phyloP scores from a whole-genome alignment of 2,329 filamentous ascomycete species.

The Sporothrix inflata region DNA sequence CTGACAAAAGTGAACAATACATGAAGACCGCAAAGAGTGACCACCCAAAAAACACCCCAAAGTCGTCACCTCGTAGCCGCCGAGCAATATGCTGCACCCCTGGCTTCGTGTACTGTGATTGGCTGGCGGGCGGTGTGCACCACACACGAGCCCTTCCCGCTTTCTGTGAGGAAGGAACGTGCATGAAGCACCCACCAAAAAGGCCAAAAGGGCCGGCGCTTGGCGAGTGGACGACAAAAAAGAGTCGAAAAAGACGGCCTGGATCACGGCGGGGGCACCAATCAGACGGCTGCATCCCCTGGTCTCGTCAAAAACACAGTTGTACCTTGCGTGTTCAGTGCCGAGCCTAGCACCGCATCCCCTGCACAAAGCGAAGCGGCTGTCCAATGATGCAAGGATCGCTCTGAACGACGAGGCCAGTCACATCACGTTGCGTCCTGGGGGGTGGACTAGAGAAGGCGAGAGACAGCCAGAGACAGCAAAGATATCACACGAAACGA shows the following conservation, averaged over 20 bases:
- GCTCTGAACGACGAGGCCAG: background rate
- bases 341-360: constrained; percentile 7
- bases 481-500: constrained; percentile 4
- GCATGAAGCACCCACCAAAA: constrained; percentile 7
- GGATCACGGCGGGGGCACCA: background rate
- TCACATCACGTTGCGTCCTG: constrained; percentile 15
- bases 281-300: background rate
- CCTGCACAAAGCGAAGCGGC: background rate
- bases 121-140: background rate
- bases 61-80: constrained; percentile 27
- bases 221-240: background rate
- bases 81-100: constrained; percentile 14
- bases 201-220: constrained; percentile 5
- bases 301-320: constrained; percentile 10
- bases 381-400: background rate
- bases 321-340: constrained; percentile 21
- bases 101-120: constrained; percentile 28
- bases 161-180: constrained; percentile 7
- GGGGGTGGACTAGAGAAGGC: background rate
- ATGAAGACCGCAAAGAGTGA: no score
- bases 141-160: constrained; percentile 4
- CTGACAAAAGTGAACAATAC: background rate
- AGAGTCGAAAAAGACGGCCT: background rate
- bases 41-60: no score
- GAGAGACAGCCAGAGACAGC: background rate